Conservation (phyloP, 2,329 filamentous ascomycete genomes). For the Xylariaceae sp. region DNA sequence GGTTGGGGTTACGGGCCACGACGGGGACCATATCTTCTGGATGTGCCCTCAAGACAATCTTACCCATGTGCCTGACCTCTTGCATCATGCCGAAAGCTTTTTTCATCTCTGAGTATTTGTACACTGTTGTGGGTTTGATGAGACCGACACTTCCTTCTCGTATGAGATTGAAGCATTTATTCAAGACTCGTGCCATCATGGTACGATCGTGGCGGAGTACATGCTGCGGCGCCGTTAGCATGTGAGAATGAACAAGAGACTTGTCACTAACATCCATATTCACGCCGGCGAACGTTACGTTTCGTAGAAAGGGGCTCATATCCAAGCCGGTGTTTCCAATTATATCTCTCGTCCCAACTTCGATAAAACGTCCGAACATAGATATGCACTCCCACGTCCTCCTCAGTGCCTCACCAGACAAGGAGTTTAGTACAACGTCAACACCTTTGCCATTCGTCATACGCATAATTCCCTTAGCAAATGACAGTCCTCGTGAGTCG, state of each 20-base stretch:
- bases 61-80: conserved; percentile 46
- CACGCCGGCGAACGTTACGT: conserved; percentile 19
- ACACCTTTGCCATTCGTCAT: conserved; percentile 34
- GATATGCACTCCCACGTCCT: conserved; percentile 42
- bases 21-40: conserved; percentile 2
- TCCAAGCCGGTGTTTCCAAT: conserved; percentile 40
- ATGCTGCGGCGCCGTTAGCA: background rate
- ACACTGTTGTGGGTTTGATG: conserved; percentile 11
- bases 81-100: conserved; percentile 48
- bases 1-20: background rate
- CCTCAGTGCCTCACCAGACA: conserved; percentile 34
- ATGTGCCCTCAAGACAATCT: conserved; percentile 38
- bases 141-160: conserved; percentile 1
- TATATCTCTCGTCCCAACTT: conserved; percentile 42
- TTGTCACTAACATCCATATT: conserved; percentile 13
- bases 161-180: conserved; percentile 2
- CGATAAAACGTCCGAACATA: conserved; percentile 40
- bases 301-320: conserved; percentile 43
- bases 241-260: background rate
- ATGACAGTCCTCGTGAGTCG: conserved; percentile 29
- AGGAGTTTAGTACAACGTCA: conserved; percentile 37
- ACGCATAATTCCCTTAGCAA: conserved; percentile 31
- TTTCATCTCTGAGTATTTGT: conserved; percentile 35
- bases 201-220: background rate
- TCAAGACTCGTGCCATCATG: background rate